Evolutionary conservation across 2,329 filamentous ascomycete species (phyloP).

Genomic region (Scytalidium lignicola): DNA sequence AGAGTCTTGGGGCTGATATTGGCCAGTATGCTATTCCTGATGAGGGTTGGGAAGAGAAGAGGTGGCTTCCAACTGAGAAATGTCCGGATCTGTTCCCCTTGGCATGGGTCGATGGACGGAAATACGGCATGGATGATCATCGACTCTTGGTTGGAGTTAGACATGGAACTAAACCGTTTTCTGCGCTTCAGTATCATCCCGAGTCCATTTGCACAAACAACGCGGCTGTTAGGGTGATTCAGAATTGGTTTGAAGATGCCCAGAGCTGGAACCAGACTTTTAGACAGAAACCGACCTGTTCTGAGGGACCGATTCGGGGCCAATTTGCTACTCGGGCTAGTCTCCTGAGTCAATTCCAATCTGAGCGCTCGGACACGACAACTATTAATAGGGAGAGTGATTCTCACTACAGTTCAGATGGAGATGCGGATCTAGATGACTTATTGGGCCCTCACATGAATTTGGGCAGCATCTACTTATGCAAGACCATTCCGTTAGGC

Average conservation of each 20-base stretch:
- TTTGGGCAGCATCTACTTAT: conserved; percentile 29
- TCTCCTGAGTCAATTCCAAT: conserved; percentile 18
- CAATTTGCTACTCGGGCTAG: conserved; percentile 19
- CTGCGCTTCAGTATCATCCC: conserved; percentile 67
- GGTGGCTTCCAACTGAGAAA: conserved; percentile 16
- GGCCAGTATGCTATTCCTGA: conserved; percentile 18
- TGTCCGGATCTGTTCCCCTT: conserved; percentile 25
- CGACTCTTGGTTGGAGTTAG: conserved; percentile 55
- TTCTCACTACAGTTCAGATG: neutral
- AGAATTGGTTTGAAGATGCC: conserved; percentile 57
- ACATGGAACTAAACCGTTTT: conserved; percentile 57
- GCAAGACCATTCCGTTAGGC: conserved; percentile 38
- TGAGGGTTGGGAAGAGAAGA: conserved; percentile 16
- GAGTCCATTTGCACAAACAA: conserved; percentile 64
- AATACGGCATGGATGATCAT: conserved; percentile 24
- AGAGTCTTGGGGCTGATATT: conserved; percentile 32
- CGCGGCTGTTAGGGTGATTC: conserved; percentile 46
- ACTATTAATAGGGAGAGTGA: too few species aligned
- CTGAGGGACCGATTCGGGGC: conserved; percentile 12
- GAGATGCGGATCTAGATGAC: neutral
- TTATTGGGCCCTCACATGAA: too few species aligned
- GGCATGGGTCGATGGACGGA: conserved; percentile 27
- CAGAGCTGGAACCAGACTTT: conserved; percentile 36
- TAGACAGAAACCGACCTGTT: conserved; percentile 4
- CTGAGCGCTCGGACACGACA: neutral